These are phyloP conservation scores for Mortierella polycephala DNA, from an alignment of 371 early-diverging fungal species.

Conservation along the genomic window DNA sequence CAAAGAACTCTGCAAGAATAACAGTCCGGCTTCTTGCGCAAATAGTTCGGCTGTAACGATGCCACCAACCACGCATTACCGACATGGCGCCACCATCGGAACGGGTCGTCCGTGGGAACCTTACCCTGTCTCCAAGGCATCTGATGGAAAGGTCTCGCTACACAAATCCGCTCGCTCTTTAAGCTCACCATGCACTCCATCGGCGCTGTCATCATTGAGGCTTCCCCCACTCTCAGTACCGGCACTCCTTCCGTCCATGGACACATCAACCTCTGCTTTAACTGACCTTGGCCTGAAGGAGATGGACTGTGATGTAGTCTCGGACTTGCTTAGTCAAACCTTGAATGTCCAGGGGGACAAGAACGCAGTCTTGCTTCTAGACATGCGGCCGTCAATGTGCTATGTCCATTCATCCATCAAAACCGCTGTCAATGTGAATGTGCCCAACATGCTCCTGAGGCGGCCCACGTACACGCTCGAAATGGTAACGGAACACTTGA, in stretches of 20 bases:
- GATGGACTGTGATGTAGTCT: slow-evolving; percentile 20
- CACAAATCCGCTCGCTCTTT: slow-evolving; percentile 19
- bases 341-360: slow-evolving; percentile 11
- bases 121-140: slow-evolving; percentile 18
- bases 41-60: slow-evolving; percentile 13
- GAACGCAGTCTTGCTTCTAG: slow-evolving; percentile 57
- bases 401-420: slow-evolving; percentile 59
- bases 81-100: slow-evolving; percentile 34
- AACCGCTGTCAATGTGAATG: slow-evolving; percentile 63
- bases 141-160: slow-evolving; percentile 1
- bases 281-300: slow-evolving; percentile 22
- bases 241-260: slow-evolving; percentile 9
- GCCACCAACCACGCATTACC: slow-evolving; percentile 41
- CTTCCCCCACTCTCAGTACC: slow-evolving; percentile 18
- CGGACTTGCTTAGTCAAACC: slow-evolving; percentile 15
- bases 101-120: slow-evolving; percentile 31
- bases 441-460: slow-evolving; percentile 69
- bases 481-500: slow-evolving; percentile 67
- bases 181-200: slow-evolving; percentile 12
- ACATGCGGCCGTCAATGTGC: slow-evolving; percentile 66
- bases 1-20: not conserved
- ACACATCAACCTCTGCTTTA: not conserved
- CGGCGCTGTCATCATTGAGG: slow-evolving; percentile 22
- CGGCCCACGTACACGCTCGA: slow-evolving; percentile 67
- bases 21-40: not conserved